Conservation (phyloP, 495 filamentous ascomycete genomes). For the Xylaria nigripes region DNA sequence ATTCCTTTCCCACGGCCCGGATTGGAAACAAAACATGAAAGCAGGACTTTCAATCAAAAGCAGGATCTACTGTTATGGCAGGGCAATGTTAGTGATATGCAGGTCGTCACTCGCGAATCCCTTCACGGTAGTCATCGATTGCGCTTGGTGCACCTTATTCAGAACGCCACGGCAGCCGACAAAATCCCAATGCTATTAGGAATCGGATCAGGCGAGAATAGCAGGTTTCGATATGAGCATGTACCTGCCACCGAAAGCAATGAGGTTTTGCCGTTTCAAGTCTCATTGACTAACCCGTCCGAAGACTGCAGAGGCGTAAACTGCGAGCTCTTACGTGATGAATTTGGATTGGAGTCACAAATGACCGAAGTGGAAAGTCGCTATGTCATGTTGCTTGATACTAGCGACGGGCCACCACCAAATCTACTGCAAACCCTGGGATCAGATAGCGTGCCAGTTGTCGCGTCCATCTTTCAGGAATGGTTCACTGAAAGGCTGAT, state of each 20-base stretch:
- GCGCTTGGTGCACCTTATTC: constrained; percentile 54
- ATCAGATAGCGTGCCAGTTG: constrained; percentile 55
- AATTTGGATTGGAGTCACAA: constrained; percentile 46
- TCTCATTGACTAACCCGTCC: constrained; percentile 37
- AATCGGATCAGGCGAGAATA: constrained; percentile 10
- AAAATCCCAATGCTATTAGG: constrained; percentile 34
- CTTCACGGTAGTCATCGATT: constrained; percentile 41
- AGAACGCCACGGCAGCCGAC: constrained; percentile 37
- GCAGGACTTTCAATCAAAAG: constrained; percentile 44
- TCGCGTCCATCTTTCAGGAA: constrained; percentile 57
- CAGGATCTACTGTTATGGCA: constrained; percentile 55
- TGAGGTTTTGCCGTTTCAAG: constrained; percentile 30
- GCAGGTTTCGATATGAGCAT: constrained; percentile 29
- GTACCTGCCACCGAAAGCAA: constrained; percentile 28
- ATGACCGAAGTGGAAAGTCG: constrained; percentile 26
- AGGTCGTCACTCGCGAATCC: constrained; percentile 27
- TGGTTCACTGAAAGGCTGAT: constrained; percentile 67
- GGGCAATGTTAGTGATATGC: constrained; percentile 33
- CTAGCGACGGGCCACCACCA: constrained; percentile 59
- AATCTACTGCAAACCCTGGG: constrained; percentile 55
- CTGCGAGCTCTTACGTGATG: constrained; percentile 43
- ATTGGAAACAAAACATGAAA: constrained; percentile 48
- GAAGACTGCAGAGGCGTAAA: constrained; percentile 43
- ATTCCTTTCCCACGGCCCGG: constrained; percentile 71
- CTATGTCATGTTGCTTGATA: constrained; percentile 60